These are phyloP conservation scores for Furcasterigmium furcatum DNA, from an alignment of 2,329 filamentous ascomycete genomes.

Conservation along the genomic window DNA sequence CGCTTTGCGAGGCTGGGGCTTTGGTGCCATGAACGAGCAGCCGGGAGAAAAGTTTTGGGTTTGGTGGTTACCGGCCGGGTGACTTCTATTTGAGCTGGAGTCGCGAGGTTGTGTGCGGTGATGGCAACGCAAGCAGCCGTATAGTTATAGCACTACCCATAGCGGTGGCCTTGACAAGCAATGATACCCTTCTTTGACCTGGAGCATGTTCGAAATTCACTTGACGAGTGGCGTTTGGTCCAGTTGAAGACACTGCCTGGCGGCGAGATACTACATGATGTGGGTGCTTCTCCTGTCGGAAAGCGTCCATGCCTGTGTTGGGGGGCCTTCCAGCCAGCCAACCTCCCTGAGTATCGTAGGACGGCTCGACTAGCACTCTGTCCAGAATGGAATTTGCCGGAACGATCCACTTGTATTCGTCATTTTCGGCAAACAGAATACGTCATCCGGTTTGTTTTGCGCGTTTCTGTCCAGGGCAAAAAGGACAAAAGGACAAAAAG, in stretches of 20 bases:
- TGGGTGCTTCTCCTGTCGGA: background rate
- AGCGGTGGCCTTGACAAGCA: conserved; percentile 12
- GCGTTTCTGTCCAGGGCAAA: no score
- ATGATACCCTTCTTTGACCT: conserved; percentile 12
- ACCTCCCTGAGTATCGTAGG: no score
- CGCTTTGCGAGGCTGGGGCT: no score
- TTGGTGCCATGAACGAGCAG: no score
- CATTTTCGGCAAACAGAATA: no score
- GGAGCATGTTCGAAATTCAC: background rate
- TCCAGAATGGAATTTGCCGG: no score
- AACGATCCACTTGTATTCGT: no score
- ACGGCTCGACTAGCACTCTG: no score
- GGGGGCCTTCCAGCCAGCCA: background rate
- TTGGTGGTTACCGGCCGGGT: background rate
- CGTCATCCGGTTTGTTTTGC: no score
- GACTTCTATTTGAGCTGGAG: no score
- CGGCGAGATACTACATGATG: background rate
- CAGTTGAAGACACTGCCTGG: background rate
- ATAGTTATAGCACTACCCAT: background rate
- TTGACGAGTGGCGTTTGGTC: background rate
- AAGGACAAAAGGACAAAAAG: no score
- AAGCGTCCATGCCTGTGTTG: background rate
- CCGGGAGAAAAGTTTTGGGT: background rate
- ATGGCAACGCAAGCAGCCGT: background rate
- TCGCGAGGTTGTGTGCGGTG: no score